Base-by-base conservation (phyloP, 2,329 filamentous ascomycete genomes). In the Ophiostoma sp. region DNA sequence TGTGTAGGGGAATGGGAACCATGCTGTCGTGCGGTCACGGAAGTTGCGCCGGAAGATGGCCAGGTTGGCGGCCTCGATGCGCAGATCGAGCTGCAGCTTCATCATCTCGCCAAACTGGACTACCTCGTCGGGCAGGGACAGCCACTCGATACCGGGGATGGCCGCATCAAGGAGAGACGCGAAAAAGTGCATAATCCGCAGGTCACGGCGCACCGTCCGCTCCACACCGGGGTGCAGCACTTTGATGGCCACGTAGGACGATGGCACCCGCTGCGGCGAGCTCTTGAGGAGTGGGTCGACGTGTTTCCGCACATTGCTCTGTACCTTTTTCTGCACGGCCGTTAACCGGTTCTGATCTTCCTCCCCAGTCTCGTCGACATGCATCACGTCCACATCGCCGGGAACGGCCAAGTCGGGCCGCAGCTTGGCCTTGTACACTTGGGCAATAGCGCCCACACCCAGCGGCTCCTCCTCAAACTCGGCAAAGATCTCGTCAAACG, bases 41-140 rank as follows among this genome's bases (percentile, higher is more conserved):
- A 99, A 99, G 80, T 98, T 93, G 78, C 92, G 91, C 70, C 96
- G 91, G 85, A 99, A 98, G 17, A 91, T 90, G 28, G 91, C 90
- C 2, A 99, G 85, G 78, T 99, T 99, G 50, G 95, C 92, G 1
- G 94, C 92, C 82, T 99, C 96, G 75, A 98, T 98, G 70, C 96
- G 92, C 48, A 99, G 87, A 82, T 99, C 96, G 2, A 99, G 86
- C 80, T 99, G 96, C n/a, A 98, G 85, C 78, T 92, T 92, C 96
- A 99, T 99, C 96, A 99, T 99, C 80, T 97, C 93, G 31, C 95
- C 95, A 79, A 99, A 99, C 79, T 98, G 94, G 17, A 87, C 83
- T 2, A 98, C 96, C 81, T 99, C 96, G 77, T 98, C 95, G 0
- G 96, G 96, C 9, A 99, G 89, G 0, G 95, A 98, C 6, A 99